phyloP scores from a whole-genome alignment of 345 rosid species.

The Syzygium aqueum region DNA sequence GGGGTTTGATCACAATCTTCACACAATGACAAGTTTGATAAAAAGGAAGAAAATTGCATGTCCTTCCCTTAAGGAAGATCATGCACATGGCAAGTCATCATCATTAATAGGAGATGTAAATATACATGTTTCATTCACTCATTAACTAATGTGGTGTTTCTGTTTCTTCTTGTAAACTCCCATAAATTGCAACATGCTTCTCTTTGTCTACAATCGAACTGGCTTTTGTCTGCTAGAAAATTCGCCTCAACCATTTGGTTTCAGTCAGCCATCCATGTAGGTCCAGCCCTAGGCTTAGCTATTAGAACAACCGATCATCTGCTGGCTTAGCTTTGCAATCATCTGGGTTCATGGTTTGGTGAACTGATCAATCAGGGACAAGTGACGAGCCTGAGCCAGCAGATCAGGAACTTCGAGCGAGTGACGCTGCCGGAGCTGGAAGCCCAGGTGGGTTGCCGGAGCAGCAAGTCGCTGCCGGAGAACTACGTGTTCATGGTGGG shows the following conservation, averaged over 20 bases:
- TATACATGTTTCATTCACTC: no score
- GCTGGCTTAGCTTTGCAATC: background rate
- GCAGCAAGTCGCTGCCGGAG: background rate
- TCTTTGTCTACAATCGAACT: no score
- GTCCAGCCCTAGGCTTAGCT: background rate
- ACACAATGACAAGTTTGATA: background rate
- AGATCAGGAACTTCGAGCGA: conserved; percentile 36
- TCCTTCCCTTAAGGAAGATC: background rate
- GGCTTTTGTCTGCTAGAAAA: no score
- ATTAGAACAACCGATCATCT: background rate
- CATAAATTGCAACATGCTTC: no score
- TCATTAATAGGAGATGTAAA: no score
- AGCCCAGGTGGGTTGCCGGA: conserved; percentile 5
- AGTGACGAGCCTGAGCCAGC: conserved; percentile 38
- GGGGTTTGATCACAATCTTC: background rate
- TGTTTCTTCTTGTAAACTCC: no score
- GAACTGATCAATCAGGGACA: conserved; percentile 19
- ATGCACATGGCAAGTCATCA: background rate
- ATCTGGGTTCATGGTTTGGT: background rate
- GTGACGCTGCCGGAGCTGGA: conserved; percentile 27
- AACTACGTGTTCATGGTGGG: conserved; percentile 43
- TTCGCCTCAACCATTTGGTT: no score
- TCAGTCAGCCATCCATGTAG: background rate
- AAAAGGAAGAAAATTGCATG: background rate
- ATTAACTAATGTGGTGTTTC: no score